These are phyloP conservation scores for Coemansia sp. DNA, from an alignment of 192 early-diverging fungal genomes.

Conservation along the genomic window DNA sequence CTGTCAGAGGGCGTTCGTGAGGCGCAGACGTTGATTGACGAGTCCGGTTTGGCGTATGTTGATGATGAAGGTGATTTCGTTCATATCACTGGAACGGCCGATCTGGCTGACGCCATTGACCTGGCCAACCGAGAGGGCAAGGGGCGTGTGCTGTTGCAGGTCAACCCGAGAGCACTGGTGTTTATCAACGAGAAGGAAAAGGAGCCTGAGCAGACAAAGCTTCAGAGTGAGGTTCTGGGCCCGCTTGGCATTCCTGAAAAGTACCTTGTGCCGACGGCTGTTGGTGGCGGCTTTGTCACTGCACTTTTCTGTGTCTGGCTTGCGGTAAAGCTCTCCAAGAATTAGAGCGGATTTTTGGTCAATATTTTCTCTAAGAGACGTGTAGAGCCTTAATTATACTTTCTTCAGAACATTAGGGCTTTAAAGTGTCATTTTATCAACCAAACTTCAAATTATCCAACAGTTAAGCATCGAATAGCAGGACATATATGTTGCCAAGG, in stretches of 20 bases:
- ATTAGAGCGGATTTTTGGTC: too few species aligned
- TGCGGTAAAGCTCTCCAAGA: constrained; percentile 51
- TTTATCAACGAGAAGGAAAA: constrained; percentile 20
- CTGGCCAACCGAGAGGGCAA: constrained; percentile 76
- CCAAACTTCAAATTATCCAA: not conserved
- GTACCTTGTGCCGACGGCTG: constrained; percentile 48
- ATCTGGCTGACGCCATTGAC: constrained; percentile 80
- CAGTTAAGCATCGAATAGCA: too few species aligned
- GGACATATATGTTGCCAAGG: too few species aligned
- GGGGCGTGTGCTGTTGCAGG: constrained; percentile 70
- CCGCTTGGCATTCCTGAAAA: constrained; percentile 47
- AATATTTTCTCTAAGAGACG: too few species aligned
- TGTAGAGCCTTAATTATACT: too few species aligned
- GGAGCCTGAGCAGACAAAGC: not conserved
- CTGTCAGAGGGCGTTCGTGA: constrained; percentile 56
- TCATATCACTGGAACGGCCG: constrained; percentile 69
- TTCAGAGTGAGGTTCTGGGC: constrained; percentile 10
- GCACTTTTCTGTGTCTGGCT: constrained; percentile 53
- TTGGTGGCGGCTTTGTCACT: constrained; percentile 52
- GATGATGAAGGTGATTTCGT: constrained; percentile 93
- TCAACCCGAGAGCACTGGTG: constrained; percentile 40
- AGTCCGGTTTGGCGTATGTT: constrained; percentile 69
- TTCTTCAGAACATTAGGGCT: not conserved
- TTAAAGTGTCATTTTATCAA: not conserved
- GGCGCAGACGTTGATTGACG: constrained; percentile 43